Evolutionary conservation across 306 rosid species (phyloP).

Genomic region (Corylus heterophylla): DNA sequence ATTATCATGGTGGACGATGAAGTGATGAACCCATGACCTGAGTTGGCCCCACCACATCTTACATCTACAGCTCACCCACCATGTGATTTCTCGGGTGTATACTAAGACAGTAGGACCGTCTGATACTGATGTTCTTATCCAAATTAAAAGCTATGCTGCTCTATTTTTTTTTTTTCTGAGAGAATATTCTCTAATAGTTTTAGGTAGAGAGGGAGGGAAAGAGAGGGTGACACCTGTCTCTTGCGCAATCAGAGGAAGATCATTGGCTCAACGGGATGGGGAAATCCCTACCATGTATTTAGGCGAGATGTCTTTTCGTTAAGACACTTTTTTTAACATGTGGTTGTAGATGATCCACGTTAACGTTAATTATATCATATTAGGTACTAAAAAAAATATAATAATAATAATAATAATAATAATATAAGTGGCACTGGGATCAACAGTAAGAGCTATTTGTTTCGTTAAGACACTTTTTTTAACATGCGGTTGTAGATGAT

Average conservation of each 20-base stretch:
- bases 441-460: not conserved
- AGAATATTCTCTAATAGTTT: not conserved
- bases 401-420: not conserved
- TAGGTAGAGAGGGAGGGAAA: not conserved
- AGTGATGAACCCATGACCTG: conserved; percentile 34
- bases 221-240: conserved; percentile 17
- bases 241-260: conserved; percentile 6
- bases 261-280: not conserved
- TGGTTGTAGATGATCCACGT: conserved; percentile 4
- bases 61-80: conserved; percentile 6
- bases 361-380: not conserved
- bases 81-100: not conserved
- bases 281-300: conserved; percentile 15
- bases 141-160: not conserved
- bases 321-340: not conserved
- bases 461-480: too few relatives aligned
- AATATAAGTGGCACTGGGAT: not conserved
- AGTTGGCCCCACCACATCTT: conserved; percentile 28
- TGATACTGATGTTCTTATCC: not conserved
- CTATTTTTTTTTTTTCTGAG: not conserved
- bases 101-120: not conserved
- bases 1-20: conserved; percentile 32
- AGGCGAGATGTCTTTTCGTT: conserved; percentile 7
- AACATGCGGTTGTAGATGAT: too few relatives aligned
- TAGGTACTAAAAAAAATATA: not conserved